These are phyloP conservation scores for Amanita thiersii DNA, from an alignment of 768 basidiomycete genomes.

Conservation along the genomic window DNA sequence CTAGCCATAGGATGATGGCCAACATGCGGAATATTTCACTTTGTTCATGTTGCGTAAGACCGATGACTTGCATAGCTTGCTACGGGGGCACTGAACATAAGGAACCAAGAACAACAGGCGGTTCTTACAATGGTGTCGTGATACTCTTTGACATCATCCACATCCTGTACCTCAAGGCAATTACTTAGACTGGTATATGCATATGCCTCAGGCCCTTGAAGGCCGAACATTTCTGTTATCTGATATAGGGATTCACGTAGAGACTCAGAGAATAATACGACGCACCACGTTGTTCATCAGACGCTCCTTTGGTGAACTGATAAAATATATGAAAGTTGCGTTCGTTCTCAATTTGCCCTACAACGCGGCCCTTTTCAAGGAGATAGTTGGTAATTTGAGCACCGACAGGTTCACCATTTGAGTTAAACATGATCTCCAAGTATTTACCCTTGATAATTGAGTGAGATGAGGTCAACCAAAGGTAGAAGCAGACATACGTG, in stretches of 20 bases:
- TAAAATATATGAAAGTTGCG: conserved; percentile 99
- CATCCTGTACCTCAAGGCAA: conserved; percentile 85
- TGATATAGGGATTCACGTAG: too few relatives aligned
- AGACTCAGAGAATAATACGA: conserved; percentile 6
- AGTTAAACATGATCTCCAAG: conserved; percentile 98
- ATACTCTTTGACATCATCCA: conserved; percentile 86
- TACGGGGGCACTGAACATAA: conserved; percentile 20
- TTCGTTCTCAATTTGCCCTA: conserved; percentile 94
- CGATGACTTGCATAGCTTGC: conserved; percentile 93
- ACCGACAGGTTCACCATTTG: conserved; percentile 86
- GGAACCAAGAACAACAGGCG: not conserved
- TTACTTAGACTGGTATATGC: conserved; percentile 89
- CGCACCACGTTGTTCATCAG: conserved; percentile 80
- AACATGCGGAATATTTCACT: conserved; percentile 90
- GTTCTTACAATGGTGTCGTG: conserved; percentile 73
- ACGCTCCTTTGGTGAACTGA: conserved; percentile 95
- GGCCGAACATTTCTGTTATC: conserved; percentile 75
- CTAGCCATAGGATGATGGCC: conserved; percentile 89
- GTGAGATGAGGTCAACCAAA: conserved; percentile 7
- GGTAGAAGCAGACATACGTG: conserved; percentile 56
- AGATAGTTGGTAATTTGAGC: conserved; percentile 99
- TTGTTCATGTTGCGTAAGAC: conserved; percentile 79
- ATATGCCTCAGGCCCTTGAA: conserved; percentile 95
- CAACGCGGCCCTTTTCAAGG: conserved; percentile 93
- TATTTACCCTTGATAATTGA: conserved; percentile 78